phyloP scores from a whole-genome alignment of 305 asterid genomes.

The Solanum aculeatissimum region DNA sequence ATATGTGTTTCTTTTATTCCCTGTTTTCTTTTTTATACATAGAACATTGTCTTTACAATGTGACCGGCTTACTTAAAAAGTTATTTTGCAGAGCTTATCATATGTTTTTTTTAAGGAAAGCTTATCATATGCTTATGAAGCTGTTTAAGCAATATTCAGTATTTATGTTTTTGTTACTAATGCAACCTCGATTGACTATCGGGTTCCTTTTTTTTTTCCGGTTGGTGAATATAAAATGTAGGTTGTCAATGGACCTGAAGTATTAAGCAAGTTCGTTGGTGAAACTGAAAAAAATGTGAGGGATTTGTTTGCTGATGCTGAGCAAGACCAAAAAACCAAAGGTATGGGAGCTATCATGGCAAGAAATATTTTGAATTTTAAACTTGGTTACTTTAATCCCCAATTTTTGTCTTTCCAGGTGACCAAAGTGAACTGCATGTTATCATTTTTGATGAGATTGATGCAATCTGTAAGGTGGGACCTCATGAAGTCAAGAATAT shows the following conservation, averaged over 20 bases:
- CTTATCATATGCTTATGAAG: background rate
- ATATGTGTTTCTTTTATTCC: background rate
- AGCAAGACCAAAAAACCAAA: constrained; percentile 80
- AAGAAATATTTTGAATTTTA: background rate
- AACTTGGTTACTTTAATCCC: background rate
- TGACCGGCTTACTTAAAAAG: background rate
- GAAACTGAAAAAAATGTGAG: constrained; percentile 99
- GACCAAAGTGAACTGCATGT: constrained; percentile 99
- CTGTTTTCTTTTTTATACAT: background rate
- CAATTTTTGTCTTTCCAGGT: constrained; percentile 34
- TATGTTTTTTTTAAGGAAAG: background rate
- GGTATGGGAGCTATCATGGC: constrained; percentile 36
- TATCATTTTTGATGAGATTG: constrained; percentile 98
- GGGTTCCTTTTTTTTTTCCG: background rate
- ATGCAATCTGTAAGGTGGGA: constrained; percentile 97
- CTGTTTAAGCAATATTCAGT: background rate
- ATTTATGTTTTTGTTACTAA: background rate
- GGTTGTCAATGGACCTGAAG: constrained; percentile 99
- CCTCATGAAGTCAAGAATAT: background rate
- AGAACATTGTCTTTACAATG: background rate
- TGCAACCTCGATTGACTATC: background rate
- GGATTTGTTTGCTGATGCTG: constrained; percentile 99
- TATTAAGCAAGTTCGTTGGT: constrained; percentile 94
- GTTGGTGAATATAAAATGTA: constrained; percentile 16
- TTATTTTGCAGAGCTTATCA: background rate